These are phyloP conservation scores for Xylaria sp. DNA, from an alignment of 2,329 filamentous ascomycete species.

Conservation along the genomic window DNA sequence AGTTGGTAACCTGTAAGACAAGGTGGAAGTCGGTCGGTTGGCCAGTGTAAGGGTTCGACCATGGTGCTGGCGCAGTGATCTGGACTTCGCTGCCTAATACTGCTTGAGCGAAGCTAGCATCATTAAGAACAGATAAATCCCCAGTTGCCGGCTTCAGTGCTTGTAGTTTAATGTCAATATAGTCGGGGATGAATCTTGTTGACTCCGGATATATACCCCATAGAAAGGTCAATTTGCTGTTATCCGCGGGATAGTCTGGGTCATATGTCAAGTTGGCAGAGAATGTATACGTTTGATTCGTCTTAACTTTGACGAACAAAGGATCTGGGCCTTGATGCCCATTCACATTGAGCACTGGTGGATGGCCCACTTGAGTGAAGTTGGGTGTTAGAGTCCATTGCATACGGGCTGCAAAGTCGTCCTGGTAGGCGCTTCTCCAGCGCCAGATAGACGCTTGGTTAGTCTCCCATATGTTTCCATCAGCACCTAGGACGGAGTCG, in stretches of 20 bases:
- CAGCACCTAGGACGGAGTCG: conserved; percentile 21
- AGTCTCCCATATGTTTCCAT: conserved; percentile 20
- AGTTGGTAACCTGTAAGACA: too few species aligned
- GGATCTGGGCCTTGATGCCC: not conserved
- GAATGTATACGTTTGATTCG: not conserved
- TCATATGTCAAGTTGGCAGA: not conserved
- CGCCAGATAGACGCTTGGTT: conserved; percentile 30
- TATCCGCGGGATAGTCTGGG: too few species aligned
- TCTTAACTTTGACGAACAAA: not conserved
- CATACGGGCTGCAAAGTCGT: conserved; percentile 35
- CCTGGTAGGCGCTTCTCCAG: conserved; percentile 33
- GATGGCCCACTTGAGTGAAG: not conserved
- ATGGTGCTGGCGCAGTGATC: too few species aligned
- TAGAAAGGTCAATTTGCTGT: not conserved
- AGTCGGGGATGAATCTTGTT: too few species aligned
- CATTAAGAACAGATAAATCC: too few species aligned
- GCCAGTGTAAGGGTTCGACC: too few species aligned
- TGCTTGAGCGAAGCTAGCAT: too few species aligned
- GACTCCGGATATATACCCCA: not conserved
- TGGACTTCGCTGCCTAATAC: too few species aligned
- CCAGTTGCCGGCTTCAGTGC: too few species aligned
- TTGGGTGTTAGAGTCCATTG: conserved; percentile 25
- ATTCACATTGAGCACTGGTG: not conserved
- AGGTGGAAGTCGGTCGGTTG: too few species aligned
- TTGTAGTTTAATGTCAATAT: too few species aligned